A percentile compares a stretch with the other conserved stretches of the same genome.
Evolutionary conservation across 495 filamentous ascomycete species (phyloP).

Genomic region (Echria macrotheca): DNA sequence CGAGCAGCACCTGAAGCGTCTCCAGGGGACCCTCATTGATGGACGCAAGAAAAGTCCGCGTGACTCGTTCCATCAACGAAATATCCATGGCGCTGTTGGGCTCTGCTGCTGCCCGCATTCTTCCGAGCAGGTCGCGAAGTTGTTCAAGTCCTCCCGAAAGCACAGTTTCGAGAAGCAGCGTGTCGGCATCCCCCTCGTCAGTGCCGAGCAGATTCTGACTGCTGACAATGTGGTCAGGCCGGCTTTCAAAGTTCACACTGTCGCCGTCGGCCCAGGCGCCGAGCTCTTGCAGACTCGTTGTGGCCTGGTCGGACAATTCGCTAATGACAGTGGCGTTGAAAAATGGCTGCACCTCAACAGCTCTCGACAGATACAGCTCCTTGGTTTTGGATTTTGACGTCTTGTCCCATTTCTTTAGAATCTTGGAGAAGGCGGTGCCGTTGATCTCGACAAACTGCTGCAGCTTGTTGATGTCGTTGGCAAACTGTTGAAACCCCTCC

Average conservation of each 20-base stretch:
- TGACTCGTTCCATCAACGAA: conserved; percentile 62
- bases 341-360: conserved; percentile 95
- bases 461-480: conserved; percentile 90
- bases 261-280: conserved; percentile 97
- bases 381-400: conserved; percentile 98
- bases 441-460: conserved; percentile 99
- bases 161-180: conserved; percentile 81
- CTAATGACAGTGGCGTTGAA: conserved; percentile 97
- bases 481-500: conserved; percentile 95
- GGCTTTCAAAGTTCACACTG: conserved; percentile 70
- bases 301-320: conserved; percentile 92
- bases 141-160: conserved; percentile 64
- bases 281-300: conserved; percentile 83
- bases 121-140: conserved; percentile 44
- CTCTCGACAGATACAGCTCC: conserved; percentile 90
- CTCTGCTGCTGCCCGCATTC: conserved; percentile 41
- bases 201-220: conserved; percentile 58
- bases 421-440: conserved; percentile 95
- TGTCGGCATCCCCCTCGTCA: conserved; percentile 82
- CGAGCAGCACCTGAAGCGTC: conserved; percentile 67
- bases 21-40: conserved; percentile 80
- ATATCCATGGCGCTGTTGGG: conserved; percentile 35
- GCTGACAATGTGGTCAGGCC: conserved; percentile 57
- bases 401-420: conserved; percentile 99
- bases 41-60: conserved; percentile 80